Evolutionary conservation across 1,139 yeast species (phyloP).

Genomic region (Scheffersomyces parashehatae): DNA sequence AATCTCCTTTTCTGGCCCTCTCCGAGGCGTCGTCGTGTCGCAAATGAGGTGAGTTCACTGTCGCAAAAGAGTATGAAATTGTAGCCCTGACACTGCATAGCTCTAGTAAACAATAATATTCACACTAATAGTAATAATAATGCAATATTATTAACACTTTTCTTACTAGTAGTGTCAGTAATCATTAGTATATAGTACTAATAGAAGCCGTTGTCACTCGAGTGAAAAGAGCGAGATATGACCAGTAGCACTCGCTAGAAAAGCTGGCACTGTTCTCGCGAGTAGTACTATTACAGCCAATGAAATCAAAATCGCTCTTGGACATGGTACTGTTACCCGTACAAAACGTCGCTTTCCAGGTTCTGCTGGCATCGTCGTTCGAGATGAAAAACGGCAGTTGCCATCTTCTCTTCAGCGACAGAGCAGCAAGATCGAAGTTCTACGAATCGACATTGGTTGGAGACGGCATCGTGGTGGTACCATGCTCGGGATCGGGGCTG

Average conservation of each 20-base stretch:
- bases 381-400: neutral
- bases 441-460: neutral
- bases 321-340: neutral
- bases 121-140: too few species aligned
- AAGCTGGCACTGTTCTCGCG: neutral
- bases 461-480: conserved; percentile 4
- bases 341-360: neutral
- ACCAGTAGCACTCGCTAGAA: neutral
- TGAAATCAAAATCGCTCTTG: neutral
- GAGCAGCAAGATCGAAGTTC: neutral
- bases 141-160: too few species aligned
- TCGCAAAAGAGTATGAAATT: too few species aligned
- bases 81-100: too few species aligned
- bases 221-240: too few species aligned
- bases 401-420: neutral
- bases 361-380: neutral
- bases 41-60: too few species aligned
- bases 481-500: conserved; percentile 3
- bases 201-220: too few species aligned
- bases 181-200: too few species aligned
- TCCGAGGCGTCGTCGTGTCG: too few species aligned
- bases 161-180: too few species aligned
- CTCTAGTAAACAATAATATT: too few species aligned
- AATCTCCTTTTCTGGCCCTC: too few species aligned
- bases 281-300: neutral